Base-by-base conservation (phyloP, 345 rosid genomes). In the Limnanthes douglasii region DNA sequence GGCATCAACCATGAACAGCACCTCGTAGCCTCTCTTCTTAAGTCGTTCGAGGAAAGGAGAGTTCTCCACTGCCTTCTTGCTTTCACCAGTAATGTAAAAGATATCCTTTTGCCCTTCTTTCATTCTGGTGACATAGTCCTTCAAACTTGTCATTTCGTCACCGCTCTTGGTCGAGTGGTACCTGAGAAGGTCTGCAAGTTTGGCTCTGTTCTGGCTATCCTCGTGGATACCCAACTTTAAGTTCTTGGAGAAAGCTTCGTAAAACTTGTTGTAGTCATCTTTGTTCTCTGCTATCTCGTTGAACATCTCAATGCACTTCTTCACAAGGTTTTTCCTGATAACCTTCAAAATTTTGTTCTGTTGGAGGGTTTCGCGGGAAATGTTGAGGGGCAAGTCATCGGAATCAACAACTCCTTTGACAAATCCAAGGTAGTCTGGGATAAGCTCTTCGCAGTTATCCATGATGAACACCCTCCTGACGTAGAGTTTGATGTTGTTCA, bases 331-430 rank as follows among this genome's bases (percentile, higher is more conserved):
- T 70, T 85, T 85, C 64, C 96, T 63, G 29, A 85, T 85, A 18
- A 85, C 94, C 62, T 85, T 85, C 4, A 85, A 71, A n/a, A 85
- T 85, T 72, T 85, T 85, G 70, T 85, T 85, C 59, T 85, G 94
- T 15, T 85, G 96, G 5, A 85, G 70, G 51, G 44, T 80, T 63
- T 80, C 96, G 20, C 96, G 78, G 18, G 96, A 85, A 48, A 85
- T 85, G 76, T 80, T 85, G 20, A 85, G 94, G 0, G 96, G 96
- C 50, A 85, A 32, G 41, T 85, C 96, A 26, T 85, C 96, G 2
- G 96, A 85, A 46, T 85, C 94, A 5, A 85, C 96, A 18, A 85
- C 90, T 15, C 96, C 94, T 48, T 85, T 85, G 4, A 85, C 72
- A 2, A 85, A 85, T 13, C 90, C 66, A 2, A 80, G 90, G 39